A percentile compares a stretch with the other conserved stretches of the same genome.
These are phyloP conservation scores for Gloeostereum incarnatum DNA, from an alignment of 768 basidiomycete genomes.

Conservation along the genomic window DNA sequence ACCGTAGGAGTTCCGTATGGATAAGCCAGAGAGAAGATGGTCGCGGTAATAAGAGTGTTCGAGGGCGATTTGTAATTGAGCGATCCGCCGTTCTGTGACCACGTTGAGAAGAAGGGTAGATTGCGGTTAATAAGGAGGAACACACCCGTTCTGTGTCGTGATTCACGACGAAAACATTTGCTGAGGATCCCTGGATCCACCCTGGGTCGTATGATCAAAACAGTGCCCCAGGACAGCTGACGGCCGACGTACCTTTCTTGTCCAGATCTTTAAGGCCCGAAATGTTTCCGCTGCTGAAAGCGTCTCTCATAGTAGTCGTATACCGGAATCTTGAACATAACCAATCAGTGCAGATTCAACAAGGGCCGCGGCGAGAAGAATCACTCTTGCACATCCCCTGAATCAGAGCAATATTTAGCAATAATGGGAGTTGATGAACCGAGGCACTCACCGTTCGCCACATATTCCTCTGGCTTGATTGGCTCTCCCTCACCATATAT, in stretches of 20 bases:
- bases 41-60: conserved; percentile 52
- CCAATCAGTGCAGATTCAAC: not conserved
- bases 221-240: not conserved
- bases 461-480: conserved; percentile 47
- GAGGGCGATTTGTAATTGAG: conserved; percentile 50
- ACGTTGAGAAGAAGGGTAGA: not conserved
- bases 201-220: conserved; percentile 21
- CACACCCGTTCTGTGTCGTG: conserved; percentile 55
- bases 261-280: conserved; percentile 42
- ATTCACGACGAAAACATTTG: conserved; percentile 59
- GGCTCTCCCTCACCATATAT: conserved; percentile 43
- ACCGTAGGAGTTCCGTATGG: conserved; percentile 58
- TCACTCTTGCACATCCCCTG: conserved; percentile 57
- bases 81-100: conserved; percentile 34
- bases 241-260: conserved; percentile 18
- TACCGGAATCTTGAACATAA: conserved; percentile 40
- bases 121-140: too few relatives aligned
- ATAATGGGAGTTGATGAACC: not conserved
- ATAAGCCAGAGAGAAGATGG: conserved; percentile 56
- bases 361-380: conserved; percentile 4
- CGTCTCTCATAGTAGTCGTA: conserved; percentile 37
- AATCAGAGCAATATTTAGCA: not conserved
- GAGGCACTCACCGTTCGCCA: conserved; percentile 28
- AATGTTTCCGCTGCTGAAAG: conserved; percentile 43
- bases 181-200: conserved; percentile 42